A percentile compares a stretch with the other conserved stretches of the same genome.
These are phyloP conservation scores for Detonula confervacea DNA, from an alignment of 352 stramenopile genomes.

Conservation along the genomic window DNA sequence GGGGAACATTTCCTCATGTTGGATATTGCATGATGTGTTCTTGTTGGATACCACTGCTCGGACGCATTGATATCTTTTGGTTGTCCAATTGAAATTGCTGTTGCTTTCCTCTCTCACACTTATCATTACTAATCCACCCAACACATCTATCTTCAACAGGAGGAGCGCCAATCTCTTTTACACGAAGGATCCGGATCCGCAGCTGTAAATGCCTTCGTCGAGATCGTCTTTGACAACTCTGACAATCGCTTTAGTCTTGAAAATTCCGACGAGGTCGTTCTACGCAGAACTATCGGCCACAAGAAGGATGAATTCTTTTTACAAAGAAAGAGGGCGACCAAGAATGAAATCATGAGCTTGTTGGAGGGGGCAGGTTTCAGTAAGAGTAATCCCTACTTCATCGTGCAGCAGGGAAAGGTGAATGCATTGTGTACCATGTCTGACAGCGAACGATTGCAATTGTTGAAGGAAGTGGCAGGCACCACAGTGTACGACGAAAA, in stretches of 20 bases:
- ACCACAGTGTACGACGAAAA: constrained; percentile 99
- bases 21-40: no score
- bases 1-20: no score
- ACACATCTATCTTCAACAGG: constrained; percentile 57
- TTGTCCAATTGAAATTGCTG: not conserved
- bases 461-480: constrained; percentile 98
- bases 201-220: constrained; percentile 97
- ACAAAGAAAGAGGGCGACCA: constrained; percentile 97
- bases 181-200: constrained; percentile 91
- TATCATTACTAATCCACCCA: not conserved
- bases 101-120: not conserved
- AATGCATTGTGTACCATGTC: constrained; percentile 98
- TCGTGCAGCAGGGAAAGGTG: constrained; percentile 99
- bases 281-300: constrained; percentile 97
- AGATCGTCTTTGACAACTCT: constrained; percentile 99
- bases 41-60: no score
- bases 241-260: constrained; percentile 91
- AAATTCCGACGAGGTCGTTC: constrained; percentile 89
- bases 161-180: constrained; percentile 88
- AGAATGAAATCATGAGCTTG: constrained; percentile 97
- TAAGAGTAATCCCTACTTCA: constrained; percentile 99
- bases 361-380: constrained; percentile 99
- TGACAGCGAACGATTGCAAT: constrained; percentile 94
- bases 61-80: no score
- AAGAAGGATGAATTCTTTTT: constrained; percentile 99